Percentiles rank a stretch among this genome's conserved stretches.
Evolutionary conservation across 2,329 filamentous ascomycete genomes (phyloP).

Genomic region (Sporothrix schenckii): DNA sequence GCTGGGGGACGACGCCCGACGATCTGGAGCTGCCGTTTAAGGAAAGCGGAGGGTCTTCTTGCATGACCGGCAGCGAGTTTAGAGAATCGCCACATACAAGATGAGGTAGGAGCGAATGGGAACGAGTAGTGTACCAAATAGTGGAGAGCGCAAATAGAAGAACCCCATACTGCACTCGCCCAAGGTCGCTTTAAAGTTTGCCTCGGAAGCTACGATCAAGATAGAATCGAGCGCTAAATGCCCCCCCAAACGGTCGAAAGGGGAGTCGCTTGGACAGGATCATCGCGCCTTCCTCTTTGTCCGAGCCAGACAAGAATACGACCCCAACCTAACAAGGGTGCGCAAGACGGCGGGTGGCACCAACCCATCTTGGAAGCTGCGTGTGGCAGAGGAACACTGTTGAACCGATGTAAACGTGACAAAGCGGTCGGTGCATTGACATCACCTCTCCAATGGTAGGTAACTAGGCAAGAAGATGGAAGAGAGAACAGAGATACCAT

Average conservation of each 20-base stretch:
- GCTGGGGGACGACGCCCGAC: background rate
- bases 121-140: background rate
- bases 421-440: background rate
- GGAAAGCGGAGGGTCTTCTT: slow-evolving; percentile 20
- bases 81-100: background rate
- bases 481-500: background rate
- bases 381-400: background rate
- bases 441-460: background rate
- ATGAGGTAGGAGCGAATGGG: background rate
- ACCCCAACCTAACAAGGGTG: background rate
- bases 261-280: background rate
- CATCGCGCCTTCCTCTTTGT: background rate
- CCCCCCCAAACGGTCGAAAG: background rate
- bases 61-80: slow-evolving; percentile 2
- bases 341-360: slow-evolving; percentile 3
- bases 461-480: background rate
- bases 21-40: background rate
- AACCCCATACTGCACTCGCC: background rate
- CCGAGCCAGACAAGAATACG: background rate
- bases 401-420: background rate
- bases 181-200: slow-evolving; percentile 6
- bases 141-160: background rate
- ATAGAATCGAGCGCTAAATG: slow-evolving; percentile 13
- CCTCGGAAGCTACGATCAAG: slow-evolving; percentile 4
- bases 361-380: slow-evolving; percentile 32